Evolutionary conservation across 306 rosid genomes (phyloP).

Genomic region (Begonia loranthoides): DNA sequence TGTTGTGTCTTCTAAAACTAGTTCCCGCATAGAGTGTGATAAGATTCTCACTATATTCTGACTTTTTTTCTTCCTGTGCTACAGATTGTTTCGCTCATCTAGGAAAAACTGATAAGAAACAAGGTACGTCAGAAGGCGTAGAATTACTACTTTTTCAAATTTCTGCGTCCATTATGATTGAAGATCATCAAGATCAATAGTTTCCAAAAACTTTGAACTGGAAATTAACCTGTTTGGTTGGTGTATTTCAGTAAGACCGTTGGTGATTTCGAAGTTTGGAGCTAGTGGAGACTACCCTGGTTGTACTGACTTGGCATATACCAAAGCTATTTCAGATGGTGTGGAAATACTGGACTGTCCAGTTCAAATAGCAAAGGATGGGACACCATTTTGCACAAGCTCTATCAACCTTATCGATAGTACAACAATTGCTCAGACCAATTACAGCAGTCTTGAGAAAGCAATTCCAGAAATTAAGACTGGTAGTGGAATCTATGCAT

Average conservation of each 20-base stretch:
- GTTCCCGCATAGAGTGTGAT: neutral
- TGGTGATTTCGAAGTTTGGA: conserved; percentile 75
- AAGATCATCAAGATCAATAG: neutral
- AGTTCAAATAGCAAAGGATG: conserved; percentile 72
- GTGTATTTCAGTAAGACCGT: conserved; percentile 28
- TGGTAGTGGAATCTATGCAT: conserved; percentile 56
- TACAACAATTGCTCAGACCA: conserved; percentile 43
- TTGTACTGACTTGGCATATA: conserved; percentile 55
- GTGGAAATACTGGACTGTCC: conserved; percentile 79
- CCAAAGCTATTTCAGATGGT: conserved; percentile 55
- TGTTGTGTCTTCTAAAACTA: neutral
- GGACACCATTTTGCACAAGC: conserved; percentile 63
- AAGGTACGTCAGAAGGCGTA: conserved; percentile 30
- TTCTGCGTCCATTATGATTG: neutral
- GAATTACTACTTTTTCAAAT: neutral
- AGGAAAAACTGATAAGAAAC: conserved; percentile 29
- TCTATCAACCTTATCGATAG: conserved; percentile 61
- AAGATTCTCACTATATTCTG: too few relatives aligned
- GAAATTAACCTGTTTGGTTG: conserved; percentile 15
- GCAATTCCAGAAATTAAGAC: conserved; percentile 34
- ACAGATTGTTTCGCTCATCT: conserved; percentile 75
- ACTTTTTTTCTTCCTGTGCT: conserved; percentile 7
- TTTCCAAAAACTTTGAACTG: neutral
- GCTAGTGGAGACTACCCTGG: conserved; percentile 82
- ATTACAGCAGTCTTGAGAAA: conserved; percentile 17